Conservation (phyloP, 192 early-diverging fungal species). For the Cladochytrium replicatum region DNA sequence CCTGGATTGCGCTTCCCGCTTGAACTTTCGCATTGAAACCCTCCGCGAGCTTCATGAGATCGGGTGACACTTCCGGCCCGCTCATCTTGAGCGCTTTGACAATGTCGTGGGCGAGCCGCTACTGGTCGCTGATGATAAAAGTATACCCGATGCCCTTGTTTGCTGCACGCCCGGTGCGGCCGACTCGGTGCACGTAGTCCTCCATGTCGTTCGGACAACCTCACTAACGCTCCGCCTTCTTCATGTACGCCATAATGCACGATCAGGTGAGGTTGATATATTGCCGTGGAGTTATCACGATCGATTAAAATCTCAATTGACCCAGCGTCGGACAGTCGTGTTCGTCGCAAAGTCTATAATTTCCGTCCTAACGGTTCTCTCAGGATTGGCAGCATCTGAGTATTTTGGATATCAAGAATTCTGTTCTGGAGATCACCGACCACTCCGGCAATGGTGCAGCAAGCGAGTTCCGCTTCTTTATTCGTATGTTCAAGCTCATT, state of each 20-base stretch:
- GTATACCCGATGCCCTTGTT: constrained; percentile 96
- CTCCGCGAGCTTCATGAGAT: constrained; percentile 71
- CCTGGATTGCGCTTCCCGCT: constrained; percentile 56
- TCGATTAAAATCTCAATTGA: constrained; percentile 17
- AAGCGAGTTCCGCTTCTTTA: constrained; percentile 54
- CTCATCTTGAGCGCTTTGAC: constrained; percentile 79
- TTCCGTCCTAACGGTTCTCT: constrained; percentile 26
- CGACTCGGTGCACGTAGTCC: constrained; percentile 97
- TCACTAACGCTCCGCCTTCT: constrained; percentile 77
- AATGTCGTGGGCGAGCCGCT: constrained; percentile 83
- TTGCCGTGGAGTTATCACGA: constrained; percentile 3
- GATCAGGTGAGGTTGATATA: not conserved
- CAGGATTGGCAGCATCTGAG: constrained; percentile 55
- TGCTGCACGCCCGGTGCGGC: constrained; percentile 93
- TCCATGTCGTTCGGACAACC: constrained; percentile 98
- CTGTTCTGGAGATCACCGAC: constrained; percentile 31
- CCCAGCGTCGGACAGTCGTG: constrained; percentile 5
- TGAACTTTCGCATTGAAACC: constrained; percentile 70
- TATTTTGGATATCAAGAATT: constrained; percentile 47
- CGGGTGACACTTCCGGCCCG: constrained; percentile 59
- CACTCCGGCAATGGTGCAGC: constrained; percentile 59
- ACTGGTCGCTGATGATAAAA: constrained; percentile 91
- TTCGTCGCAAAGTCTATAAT: constrained; percentile 16
- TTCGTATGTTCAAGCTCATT: constrained; percentile 71
- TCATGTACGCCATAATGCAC: constrained; percentile 51